Base-by-base conservation (phyloP, 2,329 filamentous ascomycete species). In the Trichophaea hybrida region DNA sequence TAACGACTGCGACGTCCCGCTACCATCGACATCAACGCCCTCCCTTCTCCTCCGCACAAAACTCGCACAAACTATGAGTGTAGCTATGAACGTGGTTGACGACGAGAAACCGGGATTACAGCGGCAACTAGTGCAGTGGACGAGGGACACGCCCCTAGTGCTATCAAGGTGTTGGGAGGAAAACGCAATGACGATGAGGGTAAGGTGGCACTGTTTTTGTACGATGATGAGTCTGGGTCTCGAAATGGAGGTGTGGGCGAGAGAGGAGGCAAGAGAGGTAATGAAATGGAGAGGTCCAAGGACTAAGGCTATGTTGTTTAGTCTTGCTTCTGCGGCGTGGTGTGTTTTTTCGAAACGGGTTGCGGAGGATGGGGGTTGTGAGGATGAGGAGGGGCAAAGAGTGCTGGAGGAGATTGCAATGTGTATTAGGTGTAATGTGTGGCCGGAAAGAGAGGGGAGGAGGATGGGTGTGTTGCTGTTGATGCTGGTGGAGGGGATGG, bases 1-100 rank as follows among this genome's bases (percentile, higher is more conserved):
- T 31, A 15, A 31, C 31, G 58, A 64, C 31, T 12, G 58, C 15
- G 61, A 34, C 5, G 62, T 64, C 3, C 55, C 40, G 6, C 57
- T 55, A 13, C 61, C 61, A 2, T 38, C 4, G 13, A 13, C 50
- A 5, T 17, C 6, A 4, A 55, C 35, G 4, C 34, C 12, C 6
- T 43, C 6, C 38, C 13, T 32, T 12, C 37, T 12, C 13, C 53
- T 13, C n/a, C 48, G 53, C n/a, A 37, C 44, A 7, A n/a, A 55
- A n/a, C 34, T 55, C 5, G 38, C 53, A 1, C 15, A 35, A 37
- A 44, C 32, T 37, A 43, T 44, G 53, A 15, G n/a, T 4, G 17
- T 10, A 2, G 50, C 34, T 17, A 10, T 34, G n/a, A 4, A 37
- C 13, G 15, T 55, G 53, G 7, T 44, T 7, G 13, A 44, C 31